These are phyloP conservation scores for rapeseed (Brassica napus) DNA, from an alignment of 345 rosid genomes.

Conservation along the genomic window DNA sequence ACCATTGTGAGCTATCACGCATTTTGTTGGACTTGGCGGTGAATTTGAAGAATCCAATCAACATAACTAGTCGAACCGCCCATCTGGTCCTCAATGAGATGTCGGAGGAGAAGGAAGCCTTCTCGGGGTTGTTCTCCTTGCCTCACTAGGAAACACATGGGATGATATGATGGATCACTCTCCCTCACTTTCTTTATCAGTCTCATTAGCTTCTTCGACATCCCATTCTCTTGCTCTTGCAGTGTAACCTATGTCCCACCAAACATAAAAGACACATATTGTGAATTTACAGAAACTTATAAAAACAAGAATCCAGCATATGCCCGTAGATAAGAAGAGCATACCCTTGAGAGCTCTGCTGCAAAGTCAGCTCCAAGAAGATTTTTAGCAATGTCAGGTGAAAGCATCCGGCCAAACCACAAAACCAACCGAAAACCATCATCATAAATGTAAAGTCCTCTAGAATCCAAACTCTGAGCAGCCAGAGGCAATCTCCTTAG, in stretches of 20 bases:
- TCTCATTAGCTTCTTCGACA: slow-evolving; percentile 79
- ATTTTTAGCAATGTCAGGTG: slow-evolving; percentile 80
- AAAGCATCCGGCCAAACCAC: slow-evolving; percentile 96
- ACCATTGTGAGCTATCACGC: slow-evolving; percentile 47
- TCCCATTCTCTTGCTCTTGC: slow-evolving; percentile 61
- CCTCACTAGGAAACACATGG: slow-evolving; percentile 70
- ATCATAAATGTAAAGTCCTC: slow-evolving; percentile 89
- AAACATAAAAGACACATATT: not conserved
- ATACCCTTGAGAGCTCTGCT: slow-evolving; percentile 87
- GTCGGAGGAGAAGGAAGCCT: slow-evolving; percentile 73
- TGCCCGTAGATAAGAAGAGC: not conserved
- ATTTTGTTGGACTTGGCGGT: slow-evolving; percentile 87
- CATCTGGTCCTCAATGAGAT: slow-evolving; percentile 81
- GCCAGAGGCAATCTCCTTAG: slow-evolving; percentile 63
- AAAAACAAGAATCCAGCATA: not conserved
- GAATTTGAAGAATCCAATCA: slow-evolving; percentile 84
- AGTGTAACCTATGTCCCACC: slow-evolving; percentile 60
- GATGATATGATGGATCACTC: slow-evolving; percentile 73
- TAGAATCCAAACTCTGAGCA: slow-evolving; percentile 83
- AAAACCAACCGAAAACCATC: slow-evolving; percentile 81
- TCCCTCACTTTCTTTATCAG: slow-evolving; percentile 70
- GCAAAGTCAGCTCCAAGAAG: slow-evolving; percentile 85
- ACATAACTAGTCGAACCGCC: slow-evolving; percentile 73
- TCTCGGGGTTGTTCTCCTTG: slow-evolving; percentile 99
- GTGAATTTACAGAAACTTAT: not conserved